Conservation (phyloP, 306 rosid species). For the Acacia acuminata region DNA sequence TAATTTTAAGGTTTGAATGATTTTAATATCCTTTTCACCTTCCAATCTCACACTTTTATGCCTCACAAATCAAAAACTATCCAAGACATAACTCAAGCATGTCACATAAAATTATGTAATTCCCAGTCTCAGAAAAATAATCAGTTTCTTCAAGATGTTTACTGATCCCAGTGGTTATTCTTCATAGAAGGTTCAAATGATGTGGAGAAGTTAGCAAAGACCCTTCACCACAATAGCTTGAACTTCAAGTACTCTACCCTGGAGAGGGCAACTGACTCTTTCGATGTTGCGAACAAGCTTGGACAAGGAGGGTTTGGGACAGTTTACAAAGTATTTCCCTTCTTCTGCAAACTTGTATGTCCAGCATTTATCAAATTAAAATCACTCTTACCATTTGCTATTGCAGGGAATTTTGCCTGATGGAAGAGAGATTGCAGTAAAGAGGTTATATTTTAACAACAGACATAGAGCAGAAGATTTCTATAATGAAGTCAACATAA, state of each 20-base stretch:
- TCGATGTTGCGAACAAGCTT: conserved; percentile 63
- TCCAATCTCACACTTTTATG: neutral
- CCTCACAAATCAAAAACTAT: neutral
- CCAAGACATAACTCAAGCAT: neutral
- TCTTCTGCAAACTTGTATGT: conserved; percentile 19
- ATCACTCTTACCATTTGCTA: conserved; percentile 15
- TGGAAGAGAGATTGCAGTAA: conserved; percentile 94
- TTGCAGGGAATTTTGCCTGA: conserved; percentile 65
- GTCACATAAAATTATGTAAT: neutral
- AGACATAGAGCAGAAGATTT: conserved; percentile 85
- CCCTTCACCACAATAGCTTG: conserved; percentile 71
- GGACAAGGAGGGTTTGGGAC: conserved; percentile 98
- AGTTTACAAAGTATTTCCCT: conserved; percentile 71
- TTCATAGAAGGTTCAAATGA: conserved; percentile 65
- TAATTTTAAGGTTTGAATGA: neutral
- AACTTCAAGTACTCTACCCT: conserved; percentile 85
- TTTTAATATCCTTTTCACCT: neutral
- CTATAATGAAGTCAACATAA: conserved; percentile 86
- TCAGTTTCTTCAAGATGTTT: neutral
- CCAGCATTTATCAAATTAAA: conserved; percentile 10
- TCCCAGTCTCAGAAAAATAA: neutral
- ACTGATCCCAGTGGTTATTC: conserved; percentile 14
- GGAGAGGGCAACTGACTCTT: conserved; percentile 83
- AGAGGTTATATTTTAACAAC: conserved; percentile 83
- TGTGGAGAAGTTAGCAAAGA: conserved; percentile 60